Base-by-base conservation (phyloP, 2,329 filamentous ascomycete species). In the Colletotrichum gigasporum region DNA sequence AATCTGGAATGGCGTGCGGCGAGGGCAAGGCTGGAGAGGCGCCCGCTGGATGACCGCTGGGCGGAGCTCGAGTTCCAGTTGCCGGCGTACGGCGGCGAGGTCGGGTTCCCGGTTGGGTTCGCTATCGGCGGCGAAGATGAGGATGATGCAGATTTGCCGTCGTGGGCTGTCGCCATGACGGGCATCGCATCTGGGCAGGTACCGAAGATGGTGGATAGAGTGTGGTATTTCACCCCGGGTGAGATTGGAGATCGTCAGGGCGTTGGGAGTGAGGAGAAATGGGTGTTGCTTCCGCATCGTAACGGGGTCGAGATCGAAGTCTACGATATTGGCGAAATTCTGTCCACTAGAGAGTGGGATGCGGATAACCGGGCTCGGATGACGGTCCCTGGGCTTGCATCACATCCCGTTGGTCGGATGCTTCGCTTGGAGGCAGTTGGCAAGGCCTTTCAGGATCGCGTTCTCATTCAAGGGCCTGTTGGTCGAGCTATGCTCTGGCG, bases 201-300 rank as follows among this genome's bases (percentile, higher is more conserved):
- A 24, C 14, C n/a, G 2, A n/a, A 4, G 24, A 3, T 22, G 5
- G 9, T 11, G n/a, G 9, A 7, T 14, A 22, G 45, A 22, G 16
- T 50, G 9, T 5, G 26, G 22, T 34, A 51, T 1, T 41, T 51
- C 9, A 41, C 55, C 5, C 24, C 35, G 11, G 55, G 32, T 0
- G 35, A 58, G 44, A 42, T 58, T 10, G 55, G 55, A 8, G 55
- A 58, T 3, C 55, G 32, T 14, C 55, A 58, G 32, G 11, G 12
- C 0, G 3, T 50, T 6, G 35, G 34, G 6, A 2, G 8, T 20
- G 34, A 16, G 12, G 16, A 3, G 6, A 50, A 30, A 2, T 50
- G 45, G 34, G 55, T 30, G 5, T 24, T 51, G 2, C 26, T 12
- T n/a, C 6, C 12, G 2, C 4, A 5, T 2, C 6, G 5, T 2